Evolutionary conservation across 2,329 filamentous ascomycete genomes (phyloP), one percentile per base, ranked within the genome.

Genomic region (Thelonectria discophora): DNA sequence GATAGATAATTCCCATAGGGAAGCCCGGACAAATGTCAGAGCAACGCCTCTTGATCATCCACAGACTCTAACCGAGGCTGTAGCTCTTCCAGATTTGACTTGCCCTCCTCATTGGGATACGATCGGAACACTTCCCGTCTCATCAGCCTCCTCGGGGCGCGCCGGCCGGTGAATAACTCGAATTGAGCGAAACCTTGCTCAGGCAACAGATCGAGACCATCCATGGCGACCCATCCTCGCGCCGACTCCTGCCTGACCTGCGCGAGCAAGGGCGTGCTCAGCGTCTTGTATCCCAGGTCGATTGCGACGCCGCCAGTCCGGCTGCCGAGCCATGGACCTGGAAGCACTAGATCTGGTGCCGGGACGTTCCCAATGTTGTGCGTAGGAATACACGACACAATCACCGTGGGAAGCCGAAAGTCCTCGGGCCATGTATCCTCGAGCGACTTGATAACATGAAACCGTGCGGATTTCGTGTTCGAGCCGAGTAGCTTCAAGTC

Each of bases 101-200:
- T 73, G 13, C 79, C 79, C 45, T 80, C 76, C 30, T 79, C 79
- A 51, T 77, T 76, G 0, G 77, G 77, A 55, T 82, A 83, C 2
- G 81, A 77, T 52, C 74, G 73, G 58, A 84, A 77, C 12, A 90
- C 87, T 68, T 88, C 88, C 43, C 86, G 80, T 63, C 89, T 84
- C 91, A 94, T 94, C 39, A 90, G 75, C 46, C 86, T 79, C 24
- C 90, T 84, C 5, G 76, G 76, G 0, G 76, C 75, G 50, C 75
- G 63, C 8, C 74, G 82, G 0, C 90, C 91, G 0, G 91, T 93
- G 73, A 94, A 92, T 2, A 94, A 77, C 75, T 94, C 91, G 71
- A 94, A 94, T 69, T 94, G 91, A 1, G 91, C 90, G 75, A 91
- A 91, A 0, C 89, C 91, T 72, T 94, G 91, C 73, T 94, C 91